Evolutionary conservation across 352 stramenopile species (phyloP), one percentile per base, ranked within the genome.

Genomic region (Phytophthora sp.): DNA sequence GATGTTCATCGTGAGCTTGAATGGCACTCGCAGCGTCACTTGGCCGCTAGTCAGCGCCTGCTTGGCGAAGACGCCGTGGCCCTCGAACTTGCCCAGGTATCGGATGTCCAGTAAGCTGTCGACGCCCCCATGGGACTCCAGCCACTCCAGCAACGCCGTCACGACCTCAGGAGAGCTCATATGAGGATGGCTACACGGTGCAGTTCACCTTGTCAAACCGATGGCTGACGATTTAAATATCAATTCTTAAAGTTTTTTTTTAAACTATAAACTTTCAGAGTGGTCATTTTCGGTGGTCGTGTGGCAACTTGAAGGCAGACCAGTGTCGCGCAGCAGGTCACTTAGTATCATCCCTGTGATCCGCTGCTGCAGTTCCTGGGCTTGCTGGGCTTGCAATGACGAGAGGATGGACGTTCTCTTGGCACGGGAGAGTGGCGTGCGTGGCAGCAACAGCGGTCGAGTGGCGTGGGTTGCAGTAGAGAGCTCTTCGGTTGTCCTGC

Each of bases 21-120:
- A 89, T 8, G 80, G 78, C 39, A 89, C 64, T 35, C 71, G 67
- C 12, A 89, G 38, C 36, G 80, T 86, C 42, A 75, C 61, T 71
- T 88, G 66, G 44, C 67, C 70, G 41, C 58, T 21, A 3, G 21
- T 7, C n/a, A 88, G 52, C 11, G 50, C 16, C 53, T 83, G 66
- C 30, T 73, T 75, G 2, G 80, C 75, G 51, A 84, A 82, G 7
- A 88, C 77, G 16, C 77, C 77, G 46, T 86, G 69, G 20, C 80
- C 80, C 67, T 88, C 73, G 26, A 72, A 52, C 33, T 65, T 57
- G 24, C 69, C 63, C 6, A 84, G 41, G 56, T 84, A 85, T 20
- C 64, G 59, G 36, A 88, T 79, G 29, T 83, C 56, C 56, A 88
- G 53, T 35, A 71, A 64, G 20, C 20, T 73, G 30, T 76, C 64